Evolutionary conservation across 139 green algal genomes (phyloP).

Genomic region (Picochlorum sp.): DNA sequence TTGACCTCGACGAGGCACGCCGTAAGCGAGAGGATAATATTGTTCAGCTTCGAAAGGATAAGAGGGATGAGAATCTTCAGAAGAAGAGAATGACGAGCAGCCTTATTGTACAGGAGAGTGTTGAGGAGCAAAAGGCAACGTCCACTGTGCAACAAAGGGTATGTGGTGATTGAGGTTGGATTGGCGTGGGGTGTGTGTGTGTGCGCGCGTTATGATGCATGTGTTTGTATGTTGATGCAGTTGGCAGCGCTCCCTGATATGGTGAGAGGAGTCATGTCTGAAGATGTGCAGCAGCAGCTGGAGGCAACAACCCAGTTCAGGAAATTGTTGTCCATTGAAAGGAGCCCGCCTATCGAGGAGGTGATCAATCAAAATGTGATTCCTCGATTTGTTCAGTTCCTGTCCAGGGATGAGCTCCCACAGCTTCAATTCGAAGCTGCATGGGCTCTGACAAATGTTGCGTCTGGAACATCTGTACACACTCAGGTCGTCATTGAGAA

Average conservation of each 20-base stretch:
- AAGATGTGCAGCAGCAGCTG: conserved; percentile 76
- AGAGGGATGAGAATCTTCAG: conserved; percentile 94
- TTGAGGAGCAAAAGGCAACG: conserved; percentile 22
- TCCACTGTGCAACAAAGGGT: conserved; percentile 25
- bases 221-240: conserved; percentile 33
- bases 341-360: conserved; percentile 96
- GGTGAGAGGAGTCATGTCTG: conserved; percentile 79
- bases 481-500: conserved; percentile 96
- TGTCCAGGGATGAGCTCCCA: conserved; percentile 74
- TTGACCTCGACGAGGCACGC: conserved; percentile 86
- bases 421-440: conserved; percentile 90
- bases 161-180: too few species aligned
- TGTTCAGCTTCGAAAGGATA: conserved; percentile 92
- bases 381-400: conserved; percentile 93
- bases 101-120: conserved; percentile 12
- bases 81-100: conserved; percentile 84
- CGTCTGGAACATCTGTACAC: conserved; percentile 92
- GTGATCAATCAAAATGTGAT: conserved; percentile 95
- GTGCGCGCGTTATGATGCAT: background rate
- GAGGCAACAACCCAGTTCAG: conserved; percentile 95
- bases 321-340: conserved; percentile 98
- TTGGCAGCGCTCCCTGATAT: conserved; percentile 90
- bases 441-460: conserved; percentile 99
- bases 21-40: conserved; percentile 96
- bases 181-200: conserved; percentile 4